Evolutionary conservation across 2,329 filamentous ascomycete genomes (phyloP), one percentile per base, ranked within the genome.

Genomic region (Fusarium tupiense): DNA sequence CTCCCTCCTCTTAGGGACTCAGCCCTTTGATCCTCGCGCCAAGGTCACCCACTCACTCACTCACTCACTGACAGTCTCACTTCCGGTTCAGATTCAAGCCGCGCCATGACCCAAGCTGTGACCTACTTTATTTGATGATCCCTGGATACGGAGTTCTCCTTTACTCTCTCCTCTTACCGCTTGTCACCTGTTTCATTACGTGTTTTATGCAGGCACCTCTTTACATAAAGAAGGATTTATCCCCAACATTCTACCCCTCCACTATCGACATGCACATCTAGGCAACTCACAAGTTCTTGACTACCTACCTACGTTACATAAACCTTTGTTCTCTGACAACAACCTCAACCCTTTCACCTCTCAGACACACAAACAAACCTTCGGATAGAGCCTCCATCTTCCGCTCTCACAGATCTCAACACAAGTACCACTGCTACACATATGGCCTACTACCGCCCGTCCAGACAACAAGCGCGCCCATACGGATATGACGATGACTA

Each of bases 401-500:
- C 44, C 29, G 37, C 33, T 44, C 38, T 38, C 35, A 43, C 53
- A 38, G 31, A 20, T 26, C 33, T 44, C n/a, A 35, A 31, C 40
- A 50, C n/a, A 22, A 20, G 9, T 52, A 41, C n/a, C 33, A 24
- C 64, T 33, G 37, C 46, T 65, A 26, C 41, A 60, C 47, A 57
- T 47, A 81, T 81, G 80, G 73, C 76, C 37, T 70, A 79, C 41
- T 73, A 77, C 29, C 71, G 69, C 50, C 75, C 74, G 33, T 66
- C 74, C 22, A 70, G 75, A 29, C 79, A 76, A 22, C 78, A 79
- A 22, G 72, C 71, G 38, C 72, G 74, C 57, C 64, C 69, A 26
- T 66, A 74, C 61, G 79, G 73, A 46, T 69, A 67, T 49, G 76
- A 80, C 50, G 78, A 80, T 24, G 76, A 79, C 43, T 76, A 76